Evolutionary conservation across 2,329 filamentous ascomycete genomes (phyloP).

Genomic region (Monilinia fructicola): DNA sequence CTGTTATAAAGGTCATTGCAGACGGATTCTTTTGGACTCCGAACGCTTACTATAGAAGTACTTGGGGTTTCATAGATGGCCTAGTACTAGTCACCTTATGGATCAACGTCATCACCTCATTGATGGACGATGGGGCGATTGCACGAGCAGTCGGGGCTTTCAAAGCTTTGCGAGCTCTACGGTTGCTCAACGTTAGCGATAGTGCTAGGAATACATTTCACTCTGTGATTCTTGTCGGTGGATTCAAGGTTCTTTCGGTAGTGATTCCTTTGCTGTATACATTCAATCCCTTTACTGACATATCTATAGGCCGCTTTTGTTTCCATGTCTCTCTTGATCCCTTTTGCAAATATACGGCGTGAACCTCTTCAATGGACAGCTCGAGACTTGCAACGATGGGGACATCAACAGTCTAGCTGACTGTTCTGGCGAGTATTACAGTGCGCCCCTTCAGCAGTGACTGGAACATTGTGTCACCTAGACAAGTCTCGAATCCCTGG

Average conservation of each 20-base stretch:
- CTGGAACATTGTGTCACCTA: slow-evolving; percentile 82
- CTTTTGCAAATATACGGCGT: slow-evolving; percentile 93
- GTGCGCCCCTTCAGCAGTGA: slow-evolving; percentile 69
- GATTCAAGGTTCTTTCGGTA: slow-evolving; percentile 77
- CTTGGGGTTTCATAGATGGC: slow-evolving; percentile 95
- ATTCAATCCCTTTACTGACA: slow-evolving; percentile 24
- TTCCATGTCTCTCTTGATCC: slow-evolving; percentile 88
- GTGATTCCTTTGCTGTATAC: slow-evolving; percentile 18
- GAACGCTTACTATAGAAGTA: slow-evolving; percentile 93
- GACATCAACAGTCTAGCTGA: slow-evolving; percentile 61
- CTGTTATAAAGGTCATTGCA: slow-evolving; percentile 86
- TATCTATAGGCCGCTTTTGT: slow-evolving; percentile 69
- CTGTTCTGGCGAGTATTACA: slow-evolving; percentile 82
- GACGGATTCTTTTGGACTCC: slow-evolving; percentile 96
- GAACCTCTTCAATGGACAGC: slow-evolving; percentile 84
- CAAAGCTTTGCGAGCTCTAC: slow-evolving; percentile 88
- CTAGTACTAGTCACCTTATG: slow-evolving; percentile 89
- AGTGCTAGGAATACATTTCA: slow-evolving; percentile 96
- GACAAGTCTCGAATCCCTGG: slow-evolving; percentile 76
- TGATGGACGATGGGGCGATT: slow-evolving; percentile 78
- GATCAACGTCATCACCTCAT: slow-evolving; percentile 85
- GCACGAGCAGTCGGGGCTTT: slow-evolving; percentile 93
- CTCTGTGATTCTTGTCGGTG: slow-evolving; percentile 88
- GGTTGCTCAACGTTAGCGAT: slow-evolving; percentile 92
- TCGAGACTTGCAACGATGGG: slow-evolving; percentile 78